Percentiles rank a stretch among this genome's conserved stretches.
Evolutionary conservation across 306 rosid genomes (phyloP).

Genomic region (Vicia faba): DNA sequence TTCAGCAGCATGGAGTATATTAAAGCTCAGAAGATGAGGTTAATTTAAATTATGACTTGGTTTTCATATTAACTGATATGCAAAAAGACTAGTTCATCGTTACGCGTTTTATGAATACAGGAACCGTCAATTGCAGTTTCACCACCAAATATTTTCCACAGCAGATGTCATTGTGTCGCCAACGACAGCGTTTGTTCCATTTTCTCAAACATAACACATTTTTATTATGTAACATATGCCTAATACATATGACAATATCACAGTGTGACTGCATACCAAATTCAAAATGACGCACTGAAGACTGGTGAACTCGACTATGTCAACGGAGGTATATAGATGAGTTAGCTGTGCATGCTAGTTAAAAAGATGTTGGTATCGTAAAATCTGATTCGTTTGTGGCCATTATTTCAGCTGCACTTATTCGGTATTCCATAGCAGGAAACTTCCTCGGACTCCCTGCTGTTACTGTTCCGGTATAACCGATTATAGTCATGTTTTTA

Average conservation of each 20-base stretch:
- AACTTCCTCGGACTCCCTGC: slow-evolving; percentile 91
- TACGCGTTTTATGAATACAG: slow-evolving; percentile 46
- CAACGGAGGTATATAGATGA: slow-evolving; percentile 61
- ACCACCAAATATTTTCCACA: slow-evolving; percentile 59
- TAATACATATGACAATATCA: slow-evolving; percentile 39
- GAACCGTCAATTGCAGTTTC: slow-evolving; percentile 82
- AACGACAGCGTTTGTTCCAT: slow-evolving; percentile 68
- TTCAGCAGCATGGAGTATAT: slow-evolving; percentile 82
- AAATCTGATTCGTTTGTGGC: slow-evolving; percentile 17
- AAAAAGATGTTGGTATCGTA: background rate
- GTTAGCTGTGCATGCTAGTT: background rate
- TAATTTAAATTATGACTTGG: background rate
- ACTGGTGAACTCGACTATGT: slow-evolving; percentile 96
- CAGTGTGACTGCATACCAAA: slow-evolving; percentile 90
- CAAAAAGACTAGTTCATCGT: background rate
- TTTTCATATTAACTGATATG: slow-evolving; percentile 3
- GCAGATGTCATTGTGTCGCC: slow-evolving; percentile 94
- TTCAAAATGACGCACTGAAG: slow-evolving; percentile 69
- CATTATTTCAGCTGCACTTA: slow-evolving; percentile 74
- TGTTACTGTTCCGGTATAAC: slow-evolving; percentile 67
- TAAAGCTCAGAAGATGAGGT: slow-evolving; percentile 89
- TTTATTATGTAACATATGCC: background rate
- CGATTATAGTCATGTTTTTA: slow-evolving; percentile 33
- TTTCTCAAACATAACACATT: slow-evolving; percentile 23
- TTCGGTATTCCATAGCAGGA: slow-evolving; percentile 80